A percentile compares a stretch with the other conserved stretches of the same genome.
These are phyloP conservation scores for Colletotrichum acutatum DNA, from an alignment of 2,329 filamentous ascomycete genomes.

Conservation along the genomic window DNA sequence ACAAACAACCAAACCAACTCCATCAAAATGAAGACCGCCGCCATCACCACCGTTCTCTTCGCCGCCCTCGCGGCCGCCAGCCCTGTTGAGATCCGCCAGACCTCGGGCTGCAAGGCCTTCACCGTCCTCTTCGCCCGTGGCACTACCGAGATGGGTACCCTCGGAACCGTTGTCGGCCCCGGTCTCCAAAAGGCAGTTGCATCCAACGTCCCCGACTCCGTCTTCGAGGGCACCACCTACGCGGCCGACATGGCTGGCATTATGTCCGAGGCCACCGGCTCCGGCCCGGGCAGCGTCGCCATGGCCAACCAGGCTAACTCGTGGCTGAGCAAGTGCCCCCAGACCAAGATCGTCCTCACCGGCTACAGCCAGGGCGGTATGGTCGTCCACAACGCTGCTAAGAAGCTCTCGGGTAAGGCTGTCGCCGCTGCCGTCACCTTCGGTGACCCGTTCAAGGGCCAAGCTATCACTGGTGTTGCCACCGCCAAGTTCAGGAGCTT, in stretches of 20 bases:
- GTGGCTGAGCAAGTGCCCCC: slow-evolving; percentile 53
- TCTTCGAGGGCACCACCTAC: slow-evolving; percentile 66
- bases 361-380: slow-evolving; percentile 57
- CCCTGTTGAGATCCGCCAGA: slow-evolving; percentile 30
- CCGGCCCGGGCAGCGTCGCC: slow-evolving; percentile 51
- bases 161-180: slow-evolving; percentile 61
- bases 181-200: slow-evolving; percentile 59
- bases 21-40: slow-evolving; percentile 48
- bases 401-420: slow-evolving; percentile 37
- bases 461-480: slow-evolving; percentile 4
- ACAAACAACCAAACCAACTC: not conserved
- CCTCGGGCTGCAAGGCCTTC: slow-evolving; percentile 51
- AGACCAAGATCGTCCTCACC: slow-evolving; percentile 57
- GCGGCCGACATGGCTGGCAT: slow-evolving; percentile 57
- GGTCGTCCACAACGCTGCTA: slow-evolving; percentile 57
- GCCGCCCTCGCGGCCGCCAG: slow-evolving; percentile 39
- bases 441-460: slow-evolving; percentile 32
- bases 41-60: slow-evolving; percentile 41
- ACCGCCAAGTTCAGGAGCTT: slow-evolving; percentile 29
- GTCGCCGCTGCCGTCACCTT: slow-evolving; percentile 31
- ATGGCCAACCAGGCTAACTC: slow-evolving; percentile 47
- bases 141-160: slow-evolving; percentile 62
- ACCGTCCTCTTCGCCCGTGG: slow-evolving; percentile 68
- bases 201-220: slow-evolving; percentile 56
- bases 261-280: slow-evolving; percentile 52